Evolutionary conservation across 192 early-diverging fungal genomes (phyloP), one percentile per base, ranked within the genome.

Genomic region (Coemansia sp.): DNA sequence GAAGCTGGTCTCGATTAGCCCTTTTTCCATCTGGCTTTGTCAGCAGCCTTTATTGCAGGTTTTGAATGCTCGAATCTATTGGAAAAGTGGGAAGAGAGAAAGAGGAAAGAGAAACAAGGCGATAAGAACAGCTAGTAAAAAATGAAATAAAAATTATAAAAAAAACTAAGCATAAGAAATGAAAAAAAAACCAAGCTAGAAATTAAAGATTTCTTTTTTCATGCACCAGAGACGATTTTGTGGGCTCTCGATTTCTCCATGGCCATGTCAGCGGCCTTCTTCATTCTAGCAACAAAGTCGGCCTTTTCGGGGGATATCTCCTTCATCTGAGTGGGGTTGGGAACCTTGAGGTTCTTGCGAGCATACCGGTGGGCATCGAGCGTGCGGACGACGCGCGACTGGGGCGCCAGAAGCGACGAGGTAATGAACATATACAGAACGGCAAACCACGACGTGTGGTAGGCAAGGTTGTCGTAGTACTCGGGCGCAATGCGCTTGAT

Each of bases 351-450:
- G 73, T 85, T 81, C 79, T 85, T 83, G 47, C 92, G 89, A 2
- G 89, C 91, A 51, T 84, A 71, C 60, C 86, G 84, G 66, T 91
- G 89, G 32, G 89, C 88, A 52, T 87, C 84, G 25, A 87, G 81
- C 10, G 81, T 72, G 50, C 92, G 86, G 22, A 86, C 85, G 7
- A 91, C 88, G 25, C 92, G 90, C 32, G 86, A 88, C 82, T 93
- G 92, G 35, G 93, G 92, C 5, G 90, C 91, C 58, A 92, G 74
- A 39, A 85, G 75, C 45, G 81, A 75, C 50, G 89, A 74, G 2
- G 83, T 85, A 51, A 95, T 88, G 71, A 97, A 97, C 69, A 90
- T 85, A 64, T 85, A 89, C 58, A 93, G 88, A 22, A 91, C 91
- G 39, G 85, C 82, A 20, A 88, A 71, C 95, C 95, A 98, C 39